Base-by-base conservation (phyloP, 202 grass and related monocot species). In the Sporobolus alterniflorus region DNA sequence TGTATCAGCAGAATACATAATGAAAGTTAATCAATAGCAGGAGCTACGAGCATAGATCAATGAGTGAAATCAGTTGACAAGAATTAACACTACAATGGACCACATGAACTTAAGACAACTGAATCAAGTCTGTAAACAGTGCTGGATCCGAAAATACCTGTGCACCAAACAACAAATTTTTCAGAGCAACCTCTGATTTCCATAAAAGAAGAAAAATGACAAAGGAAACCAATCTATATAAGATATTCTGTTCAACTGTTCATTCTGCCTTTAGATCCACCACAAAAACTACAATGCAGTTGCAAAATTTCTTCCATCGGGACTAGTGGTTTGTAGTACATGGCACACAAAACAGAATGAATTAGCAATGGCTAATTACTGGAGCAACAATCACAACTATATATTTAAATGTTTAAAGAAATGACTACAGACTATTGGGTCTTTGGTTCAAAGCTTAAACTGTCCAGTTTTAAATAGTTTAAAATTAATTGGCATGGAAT, bases 401-500 rank as follows among this genome's bases (percentile, higher is more conserved):
- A 39, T 39, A 6, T 48, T 84, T 68, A 33, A 73, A 2, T 56
- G 64, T 52, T 44, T 10, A 69, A 24, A 62, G 11, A 69, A 30
- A 62, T 60, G 8, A 42, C 40, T 77, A 59, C 2, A 50, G 6
- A 72, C 7, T 47, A 75, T 61, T 28, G 57, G 20, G 25, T 64
- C 24, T 17, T 43, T 75, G 16, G 29, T 41, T 34, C 43, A 8
- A 31, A 78, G 7, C 28, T 82, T 62, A 11, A 82, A 82, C 16
- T 71, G 14, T n/a, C 9, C 13, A 21, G 17, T 52, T 70, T 30
- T 29, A 41, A 34, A 77, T 44, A 77, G 14, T 10, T 70, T 34
- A 61, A 56, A 75, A 55, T 46, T 36, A 51, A 66, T 59, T 48
- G n/a, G 28, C n/a, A 12, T 88, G 28, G 30, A 20, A 78, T 40